Percentiles rank a stretch among this genome's conserved stretches.
Conservation (phyloP, 352 stramenopile species). For the Phytophthora chlamydospora region DNA sequence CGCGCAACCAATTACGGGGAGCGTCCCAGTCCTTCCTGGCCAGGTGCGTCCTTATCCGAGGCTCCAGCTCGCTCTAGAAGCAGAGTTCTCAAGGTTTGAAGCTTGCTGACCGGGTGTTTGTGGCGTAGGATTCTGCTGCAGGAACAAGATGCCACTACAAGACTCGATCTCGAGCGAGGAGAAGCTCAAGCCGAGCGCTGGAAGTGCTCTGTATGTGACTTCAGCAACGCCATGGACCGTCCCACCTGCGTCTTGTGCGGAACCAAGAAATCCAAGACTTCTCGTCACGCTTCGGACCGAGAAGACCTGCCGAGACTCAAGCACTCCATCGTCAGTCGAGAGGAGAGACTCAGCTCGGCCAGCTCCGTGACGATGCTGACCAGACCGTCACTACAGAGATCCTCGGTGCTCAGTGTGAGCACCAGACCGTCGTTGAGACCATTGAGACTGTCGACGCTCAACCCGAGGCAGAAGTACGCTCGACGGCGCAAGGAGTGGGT, state of each 20-base stretch:
- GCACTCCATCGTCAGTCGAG: conserved; percentile 37
- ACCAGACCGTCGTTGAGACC: conserved; percentile 26
- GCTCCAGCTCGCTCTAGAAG: background rate
- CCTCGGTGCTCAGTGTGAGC: conserved; percentile 27
- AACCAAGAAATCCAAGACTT: conserved; percentile 59
- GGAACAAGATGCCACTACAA: conserved; percentile 66
- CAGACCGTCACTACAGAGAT: conserved; percentile 28
- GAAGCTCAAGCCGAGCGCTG: conserved; percentile 68
- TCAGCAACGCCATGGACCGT: conserved; percentile 75
- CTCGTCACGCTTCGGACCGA: conserved; percentile 12
- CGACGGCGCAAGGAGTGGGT: conserved; percentile 86
- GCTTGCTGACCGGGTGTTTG: conserved; percentile 9
- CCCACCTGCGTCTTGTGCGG: conserved; percentile 69
- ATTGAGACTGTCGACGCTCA: conserved; percentile 65
- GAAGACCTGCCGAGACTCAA: conserved; percentile 36
- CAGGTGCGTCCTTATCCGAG: conserved; percentile 31
- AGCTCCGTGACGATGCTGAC: conserved; percentile 37
- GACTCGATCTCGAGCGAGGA: conserved; percentile 75
- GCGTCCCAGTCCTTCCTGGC: conserved; percentile 54
- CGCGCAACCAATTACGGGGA: conserved; percentile 40
- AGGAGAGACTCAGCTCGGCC: conserved; percentile 31
- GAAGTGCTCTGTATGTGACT: conserved; percentile 82
- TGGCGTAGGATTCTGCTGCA: conserved; percentile 51
- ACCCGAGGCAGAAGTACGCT: conserved; percentile 78
- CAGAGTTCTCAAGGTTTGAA: background rate